A percentile compares a stretch with the other conserved stretches of the same genome.
phyloP scores from a whole-genome alignment of 202 grass and related monocot genomes.

The Thinopyrum obtusiflorum region DNA sequence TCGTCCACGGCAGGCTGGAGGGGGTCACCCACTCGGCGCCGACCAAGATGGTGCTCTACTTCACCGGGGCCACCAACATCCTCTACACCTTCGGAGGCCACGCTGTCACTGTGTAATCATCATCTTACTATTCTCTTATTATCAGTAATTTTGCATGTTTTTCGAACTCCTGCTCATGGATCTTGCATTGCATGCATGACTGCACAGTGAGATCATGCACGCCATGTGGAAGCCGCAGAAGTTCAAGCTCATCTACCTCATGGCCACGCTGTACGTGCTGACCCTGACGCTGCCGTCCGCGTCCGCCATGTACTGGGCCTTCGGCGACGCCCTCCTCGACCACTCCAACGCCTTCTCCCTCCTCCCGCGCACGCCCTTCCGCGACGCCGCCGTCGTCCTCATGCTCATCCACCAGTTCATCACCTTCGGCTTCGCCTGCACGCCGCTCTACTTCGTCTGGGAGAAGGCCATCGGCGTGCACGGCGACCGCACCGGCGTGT shows the following conservation, averaged over 20 bases:
- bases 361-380: conserved; percentile 64
- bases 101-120: conserved; percentile 85
- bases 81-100: conserved; percentile 99
- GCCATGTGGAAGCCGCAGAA: conserved; percentile 98
- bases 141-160: neutral
- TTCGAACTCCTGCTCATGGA: neutral
- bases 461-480: conserved; percentile 90
- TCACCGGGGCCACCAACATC: conserved; percentile 96
- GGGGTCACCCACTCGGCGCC: conserved; percentile 78
- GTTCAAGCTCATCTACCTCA: conserved; percentile 89
- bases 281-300: conserved; percentile 89
- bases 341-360: conserved; percentile 95
- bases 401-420: conserved; percentile 98
- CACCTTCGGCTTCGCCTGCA: conserved; percentile 96
- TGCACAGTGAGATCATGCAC: conserved; percentile 88
- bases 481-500: neutral
- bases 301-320: conserved; percentile 88
- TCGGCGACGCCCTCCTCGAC: conserved; percentile 77
- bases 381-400: conserved; percentile 70
- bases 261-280: conserved; percentile 73
- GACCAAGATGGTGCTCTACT: conserved; percentile 83
- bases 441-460: conserved; percentile 96
- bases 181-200: neutral
- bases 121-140: too few relatives aligned
- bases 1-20: conserved; percentile 64